Percentiles rank a stretch among this genome's conserved stretches.
These are phyloP conservation scores for Boletus mariae DNA, from an alignment of 1,284 basidiomycete species.

Conservation along the genomic window DNA sequence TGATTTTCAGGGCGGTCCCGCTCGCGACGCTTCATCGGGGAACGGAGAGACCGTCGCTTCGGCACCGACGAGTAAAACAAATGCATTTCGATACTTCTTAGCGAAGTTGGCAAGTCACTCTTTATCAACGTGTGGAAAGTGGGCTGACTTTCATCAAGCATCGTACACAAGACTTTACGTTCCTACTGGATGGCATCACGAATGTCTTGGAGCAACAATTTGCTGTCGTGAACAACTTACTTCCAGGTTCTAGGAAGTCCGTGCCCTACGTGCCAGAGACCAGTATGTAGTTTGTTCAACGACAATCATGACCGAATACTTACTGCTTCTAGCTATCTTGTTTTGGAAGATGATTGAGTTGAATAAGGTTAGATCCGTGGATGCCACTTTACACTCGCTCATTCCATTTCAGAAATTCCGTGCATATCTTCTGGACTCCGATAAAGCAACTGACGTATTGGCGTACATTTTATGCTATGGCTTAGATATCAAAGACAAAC, in stretches of 20 bases:
- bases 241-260: conserved; percentile 80
- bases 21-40: conserved; percentile 48
- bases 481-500: conserved; percentile 86
- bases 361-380: conserved; percentile 64
- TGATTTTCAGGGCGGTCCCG: conserved; percentile 78
- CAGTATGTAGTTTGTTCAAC: conserved; percentile 45
- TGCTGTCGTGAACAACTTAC: conserved; percentile 65
- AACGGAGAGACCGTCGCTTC: conserved; percentile 42
- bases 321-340: conserved; percentile 58
- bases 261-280: conserved; percentile 80
- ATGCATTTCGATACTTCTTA: conserved; percentile 87
- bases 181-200: conserved; percentile 72
- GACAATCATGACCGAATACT: conserved; percentile 8
- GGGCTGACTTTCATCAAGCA: conserved; percentile 51
- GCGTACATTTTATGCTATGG: conserved; percentile 76
- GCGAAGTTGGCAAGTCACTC: conserved; percentile 69
- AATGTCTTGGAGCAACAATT: conserved; percentile 74
- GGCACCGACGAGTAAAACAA: conserved; percentile 66
- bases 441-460: conserved; percentile 71
- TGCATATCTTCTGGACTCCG: conserved; percentile 73
- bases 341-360: conserved; percentile 90
- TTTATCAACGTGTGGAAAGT: conserved; percentile 6
- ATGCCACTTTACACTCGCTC: background rate
- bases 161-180: conserved; percentile 81
- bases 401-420: conserved; percentile 73